Evolutionary conservation across 306 rosid species (phyloP), one percentile per base, ranked within the genome.

Genomic region (Aeschynomene evenia): DNA sequence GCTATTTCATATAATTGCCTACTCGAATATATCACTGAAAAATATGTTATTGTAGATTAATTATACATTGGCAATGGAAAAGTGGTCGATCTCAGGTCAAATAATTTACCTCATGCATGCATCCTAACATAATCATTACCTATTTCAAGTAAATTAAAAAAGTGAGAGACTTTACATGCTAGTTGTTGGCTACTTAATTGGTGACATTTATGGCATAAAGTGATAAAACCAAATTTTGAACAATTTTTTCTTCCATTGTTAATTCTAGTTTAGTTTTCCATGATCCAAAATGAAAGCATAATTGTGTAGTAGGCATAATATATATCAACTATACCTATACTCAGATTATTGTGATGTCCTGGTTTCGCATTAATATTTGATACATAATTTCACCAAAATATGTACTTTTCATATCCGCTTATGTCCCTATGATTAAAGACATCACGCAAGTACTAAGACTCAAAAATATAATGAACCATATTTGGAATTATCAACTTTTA

Each of bases 391-490:
- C 59, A 64, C 26, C 58, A 14, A 33, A 9, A 28, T 42, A 9
- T 74, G 66, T 64, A 54, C 68, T 66, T n/a, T 66, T 15, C 39
- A 74, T 64, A 50, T 45, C 39, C 42, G 16, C 46, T 63, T 22
- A 9, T 26, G 31, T 50, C 14, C 18, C 14, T 21, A 15, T 4
- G 2, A 12, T 45, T 29, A 13, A 65, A 45, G 19, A 7, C 42
- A 63, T 24, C 9, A 50, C 53, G 5, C 55, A 18, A 20, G 51
- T 22, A 15, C 7, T 31, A 71, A 31, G 15, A 50, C 8, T 62
- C 51, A 14, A 26, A 43, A n/a, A n/a, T n/a, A n/a, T n/a, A n/a
- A 28, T 20, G 58, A 48, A 64, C 46, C 43, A 46, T 7, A 36
- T 40, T 20, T 75, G 53, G 74, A 57, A 14, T 13, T 2, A 21